A percentile compares a stretch with the other conserved stretches of the same genome.
phyloP scores from a whole-genome alignment of 495 filamentous ascomycete species.

The Penicillium manginii region DNA sequence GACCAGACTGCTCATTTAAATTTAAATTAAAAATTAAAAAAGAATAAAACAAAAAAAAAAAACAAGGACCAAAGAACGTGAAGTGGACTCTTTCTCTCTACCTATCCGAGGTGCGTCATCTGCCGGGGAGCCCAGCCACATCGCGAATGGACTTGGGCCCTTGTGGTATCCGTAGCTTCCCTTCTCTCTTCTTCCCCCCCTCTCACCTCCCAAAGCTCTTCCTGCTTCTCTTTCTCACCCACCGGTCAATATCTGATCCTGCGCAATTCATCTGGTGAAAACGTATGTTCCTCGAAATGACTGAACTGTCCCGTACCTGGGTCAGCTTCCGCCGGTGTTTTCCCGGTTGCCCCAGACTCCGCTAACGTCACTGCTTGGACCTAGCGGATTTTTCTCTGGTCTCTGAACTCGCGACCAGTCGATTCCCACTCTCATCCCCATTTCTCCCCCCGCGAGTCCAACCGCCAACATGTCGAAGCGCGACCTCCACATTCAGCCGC shows the following conservation, averaged over 20 bases:
- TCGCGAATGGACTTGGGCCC: conserved; percentile 2
- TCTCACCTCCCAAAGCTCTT: conserved; percentile 3
- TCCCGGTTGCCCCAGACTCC: conserved; percentile 5
- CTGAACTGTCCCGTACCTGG: background rate
- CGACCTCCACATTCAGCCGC: conserved; percentile 64
- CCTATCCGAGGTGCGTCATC: conserved; percentile 24
- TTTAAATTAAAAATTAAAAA: background rate
- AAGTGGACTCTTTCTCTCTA: background rate
- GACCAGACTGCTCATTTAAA: background rate
- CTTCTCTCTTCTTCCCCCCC: conserved; percentile 21
- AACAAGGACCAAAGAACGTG: no score
- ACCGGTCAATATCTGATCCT: background rate
- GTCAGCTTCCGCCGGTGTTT: conserved; percentile 1
- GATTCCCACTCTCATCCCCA: conserved; percentile 15
- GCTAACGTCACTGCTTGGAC: conserved; percentile 17
- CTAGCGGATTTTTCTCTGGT: conserved; percentile 11
- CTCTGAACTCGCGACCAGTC: conserved; percentile 5
- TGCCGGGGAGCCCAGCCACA: conserved; percentile 22
- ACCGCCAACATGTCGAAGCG: conserved; percentile 46
- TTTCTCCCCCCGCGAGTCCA: conserved; percentile 4
- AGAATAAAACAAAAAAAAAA: no score
- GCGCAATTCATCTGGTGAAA: background rate
- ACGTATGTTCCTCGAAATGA: background rate
- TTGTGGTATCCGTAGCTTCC: background rate
- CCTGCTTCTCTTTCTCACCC: background rate